Evolutionary conservation across 2,329 filamentous ascomycete species (phyloP).

Genomic region (Fusarium drepaniforme): DNA sequence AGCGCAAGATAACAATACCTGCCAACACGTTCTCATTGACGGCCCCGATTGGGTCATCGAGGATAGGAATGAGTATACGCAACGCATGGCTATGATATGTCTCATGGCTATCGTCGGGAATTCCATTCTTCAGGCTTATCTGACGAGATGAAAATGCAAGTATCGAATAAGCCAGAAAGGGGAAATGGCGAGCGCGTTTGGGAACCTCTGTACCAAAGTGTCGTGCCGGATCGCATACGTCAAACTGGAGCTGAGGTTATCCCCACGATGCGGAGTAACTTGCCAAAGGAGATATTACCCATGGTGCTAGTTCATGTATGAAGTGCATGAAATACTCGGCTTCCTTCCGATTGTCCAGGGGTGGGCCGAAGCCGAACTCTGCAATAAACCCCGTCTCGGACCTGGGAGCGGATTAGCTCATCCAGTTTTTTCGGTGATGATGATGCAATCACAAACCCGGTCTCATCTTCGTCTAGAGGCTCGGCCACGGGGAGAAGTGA

Average conservation of each 20-base stretch:
- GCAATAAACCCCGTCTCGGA: slow-evolving; percentile 16
- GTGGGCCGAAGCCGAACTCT: slow-evolving; percentile 28
- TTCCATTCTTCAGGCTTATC: slow-evolving; percentile 25
- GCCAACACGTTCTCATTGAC: slow-evolving; percentile 55
- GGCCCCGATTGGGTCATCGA: slow-evolving; percentile 49
- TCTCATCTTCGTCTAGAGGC: slow-evolving; percentile 9
- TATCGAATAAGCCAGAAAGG: slow-evolving; percentile 50
- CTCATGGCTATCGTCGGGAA: slow-evolving; percentile 48
- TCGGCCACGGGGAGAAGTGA: slow-evolving; percentile 23
- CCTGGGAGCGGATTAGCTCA: slow-evolving; percentile 1
- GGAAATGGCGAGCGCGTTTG: slow-evolving; percentile 52
- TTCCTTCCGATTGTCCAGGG: slow-evolving; percentile 30
- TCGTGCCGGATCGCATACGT: slow-evolving; percentile 55
- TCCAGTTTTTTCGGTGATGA: background rate
- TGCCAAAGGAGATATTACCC: slow-evolving; percentile 13
- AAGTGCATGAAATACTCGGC: slow-evolving; percentile 35
- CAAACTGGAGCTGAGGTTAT: slow-evolving; percentile 47
- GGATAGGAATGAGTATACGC: slow-evolving; percentile 52
- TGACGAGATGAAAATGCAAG: slow-evolving; percentile 44
- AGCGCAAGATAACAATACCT: slow-evolving; percentile 52
- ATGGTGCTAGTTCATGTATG: slow-evolving; percentile 32
- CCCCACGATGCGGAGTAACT: slow-evolving; percentile 1
- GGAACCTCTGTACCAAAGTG: slow-evolving; percentile 57
- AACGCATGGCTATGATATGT: slow-evolving; percentile 57
- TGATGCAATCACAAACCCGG: slow-evolving; percentile 6